phyloP scores from a whole-genome alignment of 148 eudicot genomes.

The Pouteria glomerata region DNA sequence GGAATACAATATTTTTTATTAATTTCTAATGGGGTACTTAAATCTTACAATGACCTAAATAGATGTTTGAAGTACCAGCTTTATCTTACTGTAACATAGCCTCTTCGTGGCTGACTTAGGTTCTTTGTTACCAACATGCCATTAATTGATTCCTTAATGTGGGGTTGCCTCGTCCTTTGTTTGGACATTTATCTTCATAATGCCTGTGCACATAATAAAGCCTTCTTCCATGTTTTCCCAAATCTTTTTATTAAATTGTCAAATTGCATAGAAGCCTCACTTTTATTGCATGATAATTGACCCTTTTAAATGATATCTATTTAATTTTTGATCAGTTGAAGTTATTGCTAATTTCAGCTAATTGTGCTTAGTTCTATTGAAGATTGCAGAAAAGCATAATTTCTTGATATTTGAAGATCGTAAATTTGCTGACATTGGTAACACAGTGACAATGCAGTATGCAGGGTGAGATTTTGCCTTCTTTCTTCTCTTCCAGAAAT shows the following conservation, averaged over 20 bases:
- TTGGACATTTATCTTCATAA: not conserved
- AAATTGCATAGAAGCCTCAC: not conserved
- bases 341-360: not conserved
- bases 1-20: not conserved
- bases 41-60: not conserved
- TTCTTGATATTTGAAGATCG: slow-evolving; percentile 95
- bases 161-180: not conserved
- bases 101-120: not conserved
- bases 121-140: not conserved
- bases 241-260: not conserved
- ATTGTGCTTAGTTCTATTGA: slow-evolving; percentile 16
- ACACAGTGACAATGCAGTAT: slow-evolving; percentile 95
- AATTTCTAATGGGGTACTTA: not conserved
- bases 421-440: slow-evolving; percentile 97
- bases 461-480: slow-evolving; percentile 55
- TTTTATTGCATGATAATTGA: not conserved
- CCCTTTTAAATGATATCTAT: not conserved
- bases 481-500: not conserved
- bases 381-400: slow-evolving; percentile 95
- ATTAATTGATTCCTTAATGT: not conserved
- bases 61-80: not conserved
- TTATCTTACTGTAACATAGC: not conserved
- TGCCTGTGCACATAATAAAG: not conserved
- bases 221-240: not conserved
- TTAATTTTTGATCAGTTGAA: not conserved